These are phyloP conservation scores for Mycotypha africana DNA, from an alignment of 371 early-diverging fungal species.

Conservation along the genomic window DNA sequence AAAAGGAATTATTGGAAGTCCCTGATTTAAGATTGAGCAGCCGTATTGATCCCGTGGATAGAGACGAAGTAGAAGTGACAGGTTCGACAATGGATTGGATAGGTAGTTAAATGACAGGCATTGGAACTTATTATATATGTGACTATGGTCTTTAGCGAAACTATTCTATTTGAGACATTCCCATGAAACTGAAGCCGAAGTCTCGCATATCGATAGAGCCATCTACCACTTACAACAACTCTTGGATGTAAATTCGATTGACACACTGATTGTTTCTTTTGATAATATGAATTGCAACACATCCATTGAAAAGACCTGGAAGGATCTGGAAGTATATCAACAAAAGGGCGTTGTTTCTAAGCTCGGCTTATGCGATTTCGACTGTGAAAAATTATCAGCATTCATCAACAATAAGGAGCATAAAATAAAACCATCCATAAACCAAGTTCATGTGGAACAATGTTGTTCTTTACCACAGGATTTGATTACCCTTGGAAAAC, in stretches of 20 bases:
- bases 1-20: constrained; percentile 26
- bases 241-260: constrained; percentile 35
- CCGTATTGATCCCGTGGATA: constrained; percentile 35
- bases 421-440: constrained; percentile 23
- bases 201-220: constrained; percentile 26
- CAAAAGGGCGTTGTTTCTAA: constrained; percentile 11
- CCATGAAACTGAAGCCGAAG: constrained; percentile 10
- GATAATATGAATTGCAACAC: constrained; percentile 4
- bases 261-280: constrained; percentile 46
- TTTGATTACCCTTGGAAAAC: constrained; percentile 40
- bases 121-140: background rate
- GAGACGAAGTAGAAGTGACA: constrained; percentile 50
- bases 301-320: constrained; percentile 27
- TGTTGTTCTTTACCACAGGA: constrained; percentile 47
- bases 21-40: constrained; percentile 39
- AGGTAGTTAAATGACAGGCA: background rate
- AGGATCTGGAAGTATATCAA: constrained; percentile 24
- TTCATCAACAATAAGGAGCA: constrained; percentile 17
- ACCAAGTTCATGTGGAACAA: constrained; percentile 41
- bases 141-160: constrained; percentile 27
- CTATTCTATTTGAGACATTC: constrained; percentile 30
- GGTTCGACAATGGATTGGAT: too few relatives aligned
- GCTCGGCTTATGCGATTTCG: constrained; percentile 23
- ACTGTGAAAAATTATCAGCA: constrained; percentile 9
- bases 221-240: constrained; percentile 33